Base-by-base conservation (phyloP, 2,329 filamentous ascomycete species). In the Colletotrichum salicis region DNA sequence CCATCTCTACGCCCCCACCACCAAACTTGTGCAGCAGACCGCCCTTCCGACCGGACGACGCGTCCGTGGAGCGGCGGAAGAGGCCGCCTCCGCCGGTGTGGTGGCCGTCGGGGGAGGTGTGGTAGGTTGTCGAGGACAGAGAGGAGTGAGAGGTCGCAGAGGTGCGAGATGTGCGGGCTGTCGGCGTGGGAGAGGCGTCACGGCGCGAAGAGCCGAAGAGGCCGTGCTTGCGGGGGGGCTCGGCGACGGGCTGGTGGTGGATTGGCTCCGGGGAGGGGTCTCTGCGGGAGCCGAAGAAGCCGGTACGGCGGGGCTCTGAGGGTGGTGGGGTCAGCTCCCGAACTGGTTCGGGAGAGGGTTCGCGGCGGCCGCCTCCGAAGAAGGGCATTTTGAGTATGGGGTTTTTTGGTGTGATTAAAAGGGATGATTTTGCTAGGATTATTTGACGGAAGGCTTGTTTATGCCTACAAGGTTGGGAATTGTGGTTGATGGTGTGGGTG, bases 1-100 rank as follows among this genome's bases (percentile, higher is more conserved):
- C 91, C 73, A 91, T 85, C 57, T 86, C 83, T 35, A 81, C 77
- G 56, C 55, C 70, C 75, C 80, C 83, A 74, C 87, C 83, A 69
- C 85, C 84, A 68, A 86, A 83, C 63, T 80, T 81, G 56, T 84
- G 83, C 41, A 88, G 78, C 6, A 87, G 80, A 54, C 84, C 80
- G 68, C 41, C 41, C 41, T 82, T 78, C 66, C 78, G 78, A 59
- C 75, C 77, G 74, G 77, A 74, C 68, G 75, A 76, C 54, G 74
- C 73, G 29, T 79, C 77, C 24, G 77, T 79, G 11, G 75, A 77
- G 37, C 75, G 74, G 62, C 77, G 77, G 71, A 77, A 76, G 62
- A 80, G 63, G 56, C 76, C 77, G 48, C 74, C 75, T 64, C 76
- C 68, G 58, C 72, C 29, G 27, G 27, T 54, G 10, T 73, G 61